Percentiles rank a stretch among this genome's conserved stretches.
Evolutionary conservation across 345 rosid genomes (phyloP).

Genomic region (Eucalyptus lansdowneana): DNA sequence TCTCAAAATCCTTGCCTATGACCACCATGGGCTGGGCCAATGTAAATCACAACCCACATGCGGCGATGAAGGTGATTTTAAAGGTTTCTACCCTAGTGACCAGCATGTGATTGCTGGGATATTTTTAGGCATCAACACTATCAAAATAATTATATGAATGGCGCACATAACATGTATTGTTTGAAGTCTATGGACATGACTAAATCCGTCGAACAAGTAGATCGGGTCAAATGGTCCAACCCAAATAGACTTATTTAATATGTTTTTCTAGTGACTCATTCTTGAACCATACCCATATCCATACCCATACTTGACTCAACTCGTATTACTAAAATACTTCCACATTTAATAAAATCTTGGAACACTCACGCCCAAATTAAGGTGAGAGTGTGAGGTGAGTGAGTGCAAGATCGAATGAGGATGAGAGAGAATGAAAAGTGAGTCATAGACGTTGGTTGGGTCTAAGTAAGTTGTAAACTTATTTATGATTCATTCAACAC

Average conservation of each 20-base stretch:
- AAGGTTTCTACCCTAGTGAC: no score
- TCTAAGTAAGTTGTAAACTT: no score
- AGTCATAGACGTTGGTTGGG: background rate
- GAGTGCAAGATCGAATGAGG: background rate
- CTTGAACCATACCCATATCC: background rate
- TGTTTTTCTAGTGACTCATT: background rate
- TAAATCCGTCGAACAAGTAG: background rate
- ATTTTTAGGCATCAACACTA: no score
- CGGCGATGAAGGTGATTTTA: rapidly evolving
- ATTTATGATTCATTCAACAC: no score
- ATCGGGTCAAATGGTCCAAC: background rate
- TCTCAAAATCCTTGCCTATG: no score
- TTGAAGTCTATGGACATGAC: background rate
- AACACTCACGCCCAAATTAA: no score
- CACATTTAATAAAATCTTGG: no score
- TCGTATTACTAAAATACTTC: background rate
- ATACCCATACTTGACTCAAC: background rate
- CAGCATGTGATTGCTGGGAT: no score
- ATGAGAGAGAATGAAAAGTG: background rate
- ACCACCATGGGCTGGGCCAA: rapidly evolving
- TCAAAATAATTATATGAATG: background rate
- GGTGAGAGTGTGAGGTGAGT: background rate
- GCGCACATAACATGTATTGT: background rate
- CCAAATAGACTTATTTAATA: background rate
- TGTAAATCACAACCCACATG: no score